Percentiles rank a stretch among this genome's conserved stretches.
Evolutionary conservation across 139 green algal species (phyloP).

Genomic region (Coelastrella sp.): DNA sequence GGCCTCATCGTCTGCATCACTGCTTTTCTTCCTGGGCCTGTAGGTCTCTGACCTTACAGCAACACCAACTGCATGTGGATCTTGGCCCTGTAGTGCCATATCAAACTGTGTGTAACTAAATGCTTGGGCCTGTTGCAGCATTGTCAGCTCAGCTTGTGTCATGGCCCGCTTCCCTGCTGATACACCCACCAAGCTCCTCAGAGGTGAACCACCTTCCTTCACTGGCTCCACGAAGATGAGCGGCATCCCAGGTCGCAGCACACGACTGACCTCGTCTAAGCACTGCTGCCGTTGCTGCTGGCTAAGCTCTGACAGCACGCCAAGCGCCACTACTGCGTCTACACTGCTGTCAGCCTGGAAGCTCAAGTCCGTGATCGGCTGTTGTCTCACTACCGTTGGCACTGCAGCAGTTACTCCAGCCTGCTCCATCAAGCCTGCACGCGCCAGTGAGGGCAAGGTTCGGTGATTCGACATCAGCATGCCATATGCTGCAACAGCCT

Average conservation of each 20-base stretch:
- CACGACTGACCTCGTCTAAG: constrained; percentile 51
- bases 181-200: constrained; percentile 52
- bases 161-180: constrained; percentile 5
- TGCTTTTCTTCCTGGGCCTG: background rate
- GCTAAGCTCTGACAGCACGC: constrained; percentile 36
- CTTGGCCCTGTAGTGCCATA: constrained; percentile 52
- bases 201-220: constrained; percentile 33
- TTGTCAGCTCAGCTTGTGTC: constrained; percentile 34
- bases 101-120: constrained; percentile 69
- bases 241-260: constrained; percentile 68
- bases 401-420: constrained; percentile 69
- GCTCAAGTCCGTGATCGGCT: constrained; percentile 46
- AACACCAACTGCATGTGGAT: constrained; percentile 71
- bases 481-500: background rate
- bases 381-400: constrained; percentile 50
- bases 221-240: constrained; percentile 69
- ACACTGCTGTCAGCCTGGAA: constrained; percentile 50
- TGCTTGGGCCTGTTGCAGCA: background rate
- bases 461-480: background rate
- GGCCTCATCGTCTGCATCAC: background rate
- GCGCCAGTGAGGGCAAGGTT: background rate
- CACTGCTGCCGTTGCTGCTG: constrained; percentile 42
- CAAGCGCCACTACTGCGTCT: constrained; percentile 60
- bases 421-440: constrained; percentile 67
- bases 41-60: constrained; percentile 55